A percentile compares a stretch with the other conserved stretches of the same genome.
Conservation (phyloP, 805 yeast species). For the Teunomyces atbi region DNA sequence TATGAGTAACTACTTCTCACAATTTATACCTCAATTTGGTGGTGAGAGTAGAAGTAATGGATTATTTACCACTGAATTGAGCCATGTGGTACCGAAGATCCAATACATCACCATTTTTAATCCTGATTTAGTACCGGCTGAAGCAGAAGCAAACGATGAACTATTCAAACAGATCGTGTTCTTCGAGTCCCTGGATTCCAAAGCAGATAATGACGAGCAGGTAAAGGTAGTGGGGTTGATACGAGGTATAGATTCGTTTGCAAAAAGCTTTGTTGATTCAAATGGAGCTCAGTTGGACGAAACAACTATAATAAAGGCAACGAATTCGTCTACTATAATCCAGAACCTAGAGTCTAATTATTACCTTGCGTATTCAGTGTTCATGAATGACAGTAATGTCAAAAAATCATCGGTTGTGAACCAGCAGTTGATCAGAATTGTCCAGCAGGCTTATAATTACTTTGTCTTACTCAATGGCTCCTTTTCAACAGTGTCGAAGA, state of each 20-base stretch:
- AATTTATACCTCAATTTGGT: constrained; percentile 27
- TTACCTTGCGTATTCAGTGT: constrained; percentile 27
- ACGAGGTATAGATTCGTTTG: constrained; percentile 35
- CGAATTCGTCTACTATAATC: constrained; percentile 25
- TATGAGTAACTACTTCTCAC: constrained; percentile 31
- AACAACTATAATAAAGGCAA: constrained; percentile 21
- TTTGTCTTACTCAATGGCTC: constrained; percentile 30
- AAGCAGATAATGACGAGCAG: constrained; percentile 18
- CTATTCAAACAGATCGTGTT: constrained; percentile 33
- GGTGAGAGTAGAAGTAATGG: constrained; percentile 11
- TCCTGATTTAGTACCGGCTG: constrained; percentile 23
- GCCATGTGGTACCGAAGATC: constrained; percentile 10
- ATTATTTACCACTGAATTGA: constrained; percentile 4
- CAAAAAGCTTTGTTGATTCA: constrained; percentile 20
- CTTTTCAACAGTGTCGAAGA: constrained; percentile 14
- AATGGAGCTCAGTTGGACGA: constrained; percentile 8
- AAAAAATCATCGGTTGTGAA: constrained; percentile 18
- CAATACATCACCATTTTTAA: constrained; percentile 32
- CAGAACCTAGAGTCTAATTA: constrained; percentile 24
- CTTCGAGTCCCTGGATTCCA: constrained; percentile 18
- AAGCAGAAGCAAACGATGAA: constrained; percentile 29
- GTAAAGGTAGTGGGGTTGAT: constrained; percentile 34
- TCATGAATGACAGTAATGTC: constrained; percentile 9
- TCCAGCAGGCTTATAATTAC: constrained; percentile 19
- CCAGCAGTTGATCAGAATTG: constrained; percentile 24